Evolutionary conservation across 208 protist genomes (phyloP).

Genomic region (Borovskyia barvae): DNA sequence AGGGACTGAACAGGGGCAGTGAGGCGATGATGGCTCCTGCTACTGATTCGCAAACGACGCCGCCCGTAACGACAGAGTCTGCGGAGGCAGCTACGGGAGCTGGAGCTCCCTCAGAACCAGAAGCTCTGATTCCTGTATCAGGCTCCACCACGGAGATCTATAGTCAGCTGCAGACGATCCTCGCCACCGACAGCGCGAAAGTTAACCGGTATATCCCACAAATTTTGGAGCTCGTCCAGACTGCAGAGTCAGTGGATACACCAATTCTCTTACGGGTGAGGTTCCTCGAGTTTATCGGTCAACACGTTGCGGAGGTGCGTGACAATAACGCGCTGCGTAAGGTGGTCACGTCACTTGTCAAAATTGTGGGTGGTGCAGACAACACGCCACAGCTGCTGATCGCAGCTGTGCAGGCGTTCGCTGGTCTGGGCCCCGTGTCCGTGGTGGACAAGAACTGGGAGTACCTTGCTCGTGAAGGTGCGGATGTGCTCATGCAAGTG

Average conservation of each 20-base stretch:
- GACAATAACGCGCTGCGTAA: constrained; percentile 75
- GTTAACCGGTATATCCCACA: constrained; percentile 59
- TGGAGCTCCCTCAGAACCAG: constrained; percentile 8
- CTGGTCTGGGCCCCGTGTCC: constrained; percentile 71
- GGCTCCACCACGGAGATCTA: constrained; percentile 60
- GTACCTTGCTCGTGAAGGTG: constrained; percentile 81
- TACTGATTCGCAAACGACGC: too few species aligned
- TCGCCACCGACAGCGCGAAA: constrained; percentile 41
- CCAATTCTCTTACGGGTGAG: constrained; percentile 74
- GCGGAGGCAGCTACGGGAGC: neutral
- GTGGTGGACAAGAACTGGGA: constrained; percentile 79
- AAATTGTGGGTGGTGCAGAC: constrained; percentile 72
- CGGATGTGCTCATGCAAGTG: constrained; percentile 88
- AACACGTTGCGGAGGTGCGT: constrained; percentile 52
- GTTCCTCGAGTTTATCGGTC: constrained; percentile 70
- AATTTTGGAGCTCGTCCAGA: constrained; percentile 53
- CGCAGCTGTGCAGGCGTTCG: constrained; percentile 76
- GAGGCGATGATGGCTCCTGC: neutral
- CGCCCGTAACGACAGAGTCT: neutral
- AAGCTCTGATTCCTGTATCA: constrained; percentile 18
- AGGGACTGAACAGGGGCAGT: neutral
- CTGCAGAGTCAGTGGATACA: constrained; percentile 58
- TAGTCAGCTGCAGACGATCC: constrained; percentile 56
- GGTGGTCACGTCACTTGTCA: constrained; percentile 76
- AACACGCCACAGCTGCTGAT: constrained; percentile 75